Conservation (phyloP, 306 rosid genomes). For the Luffa aegyptiaca region DNA sequence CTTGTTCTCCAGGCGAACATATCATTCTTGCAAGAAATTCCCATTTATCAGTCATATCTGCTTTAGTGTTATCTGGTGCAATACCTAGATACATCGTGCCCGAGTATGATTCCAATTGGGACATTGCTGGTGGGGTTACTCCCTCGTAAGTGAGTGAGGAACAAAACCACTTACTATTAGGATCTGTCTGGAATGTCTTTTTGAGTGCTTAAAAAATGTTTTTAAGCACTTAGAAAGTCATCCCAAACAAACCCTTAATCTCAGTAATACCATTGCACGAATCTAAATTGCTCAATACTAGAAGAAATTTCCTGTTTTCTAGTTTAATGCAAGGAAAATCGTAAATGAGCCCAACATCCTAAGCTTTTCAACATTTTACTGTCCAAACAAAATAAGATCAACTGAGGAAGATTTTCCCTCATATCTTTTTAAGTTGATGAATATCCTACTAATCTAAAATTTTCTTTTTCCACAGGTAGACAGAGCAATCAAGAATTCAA, state of each 20-base stretch:
- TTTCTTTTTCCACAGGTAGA: slow-evolving; percentile 36
- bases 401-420: neutral
- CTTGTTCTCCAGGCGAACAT: slow-evolving; percentile 60
- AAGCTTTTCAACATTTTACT: neutral
- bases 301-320: neutral
- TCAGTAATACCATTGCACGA: neutral
- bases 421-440: neutral
- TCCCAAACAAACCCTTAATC: too few relatives aligned
- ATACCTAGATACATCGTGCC: slow-evolving; percentile 70
- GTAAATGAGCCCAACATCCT: neutral
- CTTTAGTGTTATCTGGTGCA: slow-evolving; percentile 68
- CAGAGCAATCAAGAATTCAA: slow-evolving; percentile 43
- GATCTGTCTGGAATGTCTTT: too few relatives aligned
- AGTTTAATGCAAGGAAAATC: neutral
- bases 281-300: neutral
- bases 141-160: slow-evolving; percentile 42
- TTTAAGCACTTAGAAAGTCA: too few relatives aligned
- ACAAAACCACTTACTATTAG: neutral
- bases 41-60: slow-evolving; percentile 67
- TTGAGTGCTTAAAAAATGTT: too few relatives aligned
- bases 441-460: neutral
- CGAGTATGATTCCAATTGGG: slow-evolving; percentile 58
- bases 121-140: slow-evolving; percentile 54
- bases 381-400: neutral
- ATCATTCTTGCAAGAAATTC: slow-evolving; percentile 67